Conservation (phyloP, 805 yeast species). For the Yarrowia sp. region DNA sequence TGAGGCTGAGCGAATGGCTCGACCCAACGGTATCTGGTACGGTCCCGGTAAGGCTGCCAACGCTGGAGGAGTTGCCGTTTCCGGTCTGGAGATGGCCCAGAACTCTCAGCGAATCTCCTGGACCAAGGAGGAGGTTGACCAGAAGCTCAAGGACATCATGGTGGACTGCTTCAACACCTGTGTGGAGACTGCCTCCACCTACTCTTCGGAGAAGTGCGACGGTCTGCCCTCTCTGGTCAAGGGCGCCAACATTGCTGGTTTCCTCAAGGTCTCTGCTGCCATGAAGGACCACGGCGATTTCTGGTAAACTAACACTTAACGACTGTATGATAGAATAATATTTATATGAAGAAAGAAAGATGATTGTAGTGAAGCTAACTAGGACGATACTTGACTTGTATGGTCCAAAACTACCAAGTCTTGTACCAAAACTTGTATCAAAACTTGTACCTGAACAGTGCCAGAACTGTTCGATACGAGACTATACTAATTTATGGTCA, state of each 20-base stretch:
- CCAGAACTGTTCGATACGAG: too few species aligned
- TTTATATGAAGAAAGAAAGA: not conserved
- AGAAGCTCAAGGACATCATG: slow-evolving; percentile 89
- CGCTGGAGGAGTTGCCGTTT: slow-evolving; percentile 99
- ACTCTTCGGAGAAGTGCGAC: slow-evolving; percentile 64
- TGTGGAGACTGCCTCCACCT: slow-evolving; percentile 77
- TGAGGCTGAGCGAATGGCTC: slow-evolving; percentile 50
- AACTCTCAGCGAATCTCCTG: slow-evolving; percentile 91
- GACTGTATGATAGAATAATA: slow-evolving; percentile 22
- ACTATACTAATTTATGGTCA: too few species aligned
- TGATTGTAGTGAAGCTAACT: too few species aligned
- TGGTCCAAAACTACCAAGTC: too few species aligned
- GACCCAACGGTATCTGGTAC: slow-evolving; percentile 72
- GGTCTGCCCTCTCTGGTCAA: slow-evolving; percentile 90
- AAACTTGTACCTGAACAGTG: too few species aligned
- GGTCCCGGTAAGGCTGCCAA: slow-evolving; percentile 99
- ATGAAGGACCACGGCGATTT: slow-evolving; percentile 96
- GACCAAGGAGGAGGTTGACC: slow-evolving; percentile 91
- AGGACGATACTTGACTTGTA: too few species aligned
- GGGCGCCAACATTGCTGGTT: slow-evolving; percentile 99
- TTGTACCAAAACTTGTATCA: too few species aligned
- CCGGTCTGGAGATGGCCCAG: slow-evolving; percentile 99
- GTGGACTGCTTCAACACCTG: slow-evolving; percentile 88
- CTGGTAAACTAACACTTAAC: slow-evolving; percentile 32
- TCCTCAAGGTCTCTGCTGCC: slow-evolving; percentile 97